phyloP scores from a whole-genome alignment of 2,329 filamentous ascomycete species.

The Penicillium sp. region DNA sequence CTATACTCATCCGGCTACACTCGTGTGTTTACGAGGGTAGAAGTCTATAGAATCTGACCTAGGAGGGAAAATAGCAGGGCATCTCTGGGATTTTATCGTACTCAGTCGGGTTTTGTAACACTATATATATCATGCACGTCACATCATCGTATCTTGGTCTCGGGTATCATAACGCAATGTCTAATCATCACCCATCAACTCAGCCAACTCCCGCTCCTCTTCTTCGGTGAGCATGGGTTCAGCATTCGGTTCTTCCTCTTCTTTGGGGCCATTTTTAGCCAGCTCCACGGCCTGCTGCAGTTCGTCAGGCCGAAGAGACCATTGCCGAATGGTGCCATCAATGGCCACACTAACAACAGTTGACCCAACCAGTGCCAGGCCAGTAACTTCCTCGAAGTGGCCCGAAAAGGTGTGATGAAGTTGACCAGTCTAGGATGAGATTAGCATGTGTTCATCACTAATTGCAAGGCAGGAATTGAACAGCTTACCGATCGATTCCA shows the following conservation, averaged over 20 bases:
- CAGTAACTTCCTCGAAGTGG: slow-evolving; percentile 93
- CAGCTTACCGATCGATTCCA: slow-evolving; percentile 71
- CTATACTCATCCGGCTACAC: neutral
- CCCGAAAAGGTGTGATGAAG: slow-evolving; percentile 77
- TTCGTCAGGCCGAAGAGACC: slow-evolving; percentile 72
- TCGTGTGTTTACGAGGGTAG: neutral
- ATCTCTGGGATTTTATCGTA: neutral
- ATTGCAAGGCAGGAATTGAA: neutral
- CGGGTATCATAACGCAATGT: slow-evolving; percentile 25
- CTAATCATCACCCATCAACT: slow-evolving; percentile 77
- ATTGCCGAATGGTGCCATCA: slow-evolving; percentile 84
- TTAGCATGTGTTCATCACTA: slow-evolving; percentile 36
- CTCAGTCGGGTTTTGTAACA: neutral
- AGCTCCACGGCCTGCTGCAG: slow-evolving; percentile 64
- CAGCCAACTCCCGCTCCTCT: slow-evolving; percentile 90
- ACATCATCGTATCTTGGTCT: slow-evolving; percentile 3
- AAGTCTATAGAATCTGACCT: neutral
- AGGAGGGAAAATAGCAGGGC: neutral
- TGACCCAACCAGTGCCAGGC: slow-evolving; percentile 67
- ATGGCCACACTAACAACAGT: slow-evolving; percentile 81
- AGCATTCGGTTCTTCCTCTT: slow-evolving; percentile 53
- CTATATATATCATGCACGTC: slow-evolving; percentile 8
- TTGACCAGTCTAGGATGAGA: slow-evolving; percentile 63
- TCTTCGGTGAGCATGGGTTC: slow-evolving; percentile 75
- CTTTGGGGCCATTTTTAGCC: slow-evolving; percentile 50